Percentiles rank a stretch among this genome's conserved stretches.
Conservation (phyloP, 495 filamentous ascomycete genomes). For the Cercophora newfieldiana region DNA sequence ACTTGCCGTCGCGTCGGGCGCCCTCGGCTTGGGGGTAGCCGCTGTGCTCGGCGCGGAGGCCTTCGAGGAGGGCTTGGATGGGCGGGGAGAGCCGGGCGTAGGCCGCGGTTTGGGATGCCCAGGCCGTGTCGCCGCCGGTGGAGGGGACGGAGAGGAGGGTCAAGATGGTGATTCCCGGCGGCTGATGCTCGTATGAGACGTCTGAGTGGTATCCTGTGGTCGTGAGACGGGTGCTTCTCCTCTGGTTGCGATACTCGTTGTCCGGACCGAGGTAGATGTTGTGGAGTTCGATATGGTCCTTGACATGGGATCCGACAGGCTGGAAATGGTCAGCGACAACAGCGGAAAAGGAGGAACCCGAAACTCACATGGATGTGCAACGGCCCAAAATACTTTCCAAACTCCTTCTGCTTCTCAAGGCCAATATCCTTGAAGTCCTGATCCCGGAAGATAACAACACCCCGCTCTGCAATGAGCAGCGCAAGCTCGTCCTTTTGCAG, state of each 20-base stretch:
- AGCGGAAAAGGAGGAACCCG: neutral
- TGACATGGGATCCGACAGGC: slow-evolving; percentile 48
- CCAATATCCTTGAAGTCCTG: slow-evolving; percentile 66
- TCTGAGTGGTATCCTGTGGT: slow-evolving; percentile 44
- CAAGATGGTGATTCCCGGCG: slow-evolving; percentile 74
- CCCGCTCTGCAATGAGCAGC: slow-evolving; percentile 66
- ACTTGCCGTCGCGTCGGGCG: slow-evolving; percentile 58
- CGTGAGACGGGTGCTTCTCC: slow-evolving; percentile 49
- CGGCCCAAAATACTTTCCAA: slow-evolving; percentile 66
- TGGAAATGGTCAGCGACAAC: slow-evolving; percentile 11
- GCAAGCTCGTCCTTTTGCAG: slow-evolving; percentile 75
- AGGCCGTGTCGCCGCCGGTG: slow-evolving; percentile 75
- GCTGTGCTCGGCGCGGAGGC: slow-evolving; percentile 69
- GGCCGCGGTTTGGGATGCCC: slow-evolving; percentile 72
- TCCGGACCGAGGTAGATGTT: slow-evolving; percentile 52
- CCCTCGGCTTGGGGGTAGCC: slow-evolving; percentile 70
- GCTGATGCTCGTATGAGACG: slow-evolving; percentile 74
- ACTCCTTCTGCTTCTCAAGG: slow-evolving; percentile 60
- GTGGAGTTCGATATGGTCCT: slow-evolving; percentile 45
- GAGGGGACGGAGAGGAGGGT: slow-evolving; percentile 69
- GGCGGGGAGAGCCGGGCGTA: slow-evolving; percentile 67
- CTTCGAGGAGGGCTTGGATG: slow-evolving; percentile 72
- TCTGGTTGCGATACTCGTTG: slow-evolving; percentile 46
- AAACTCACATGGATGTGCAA: slow-evolving; percentile 60
- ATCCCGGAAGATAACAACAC: slow-evolving; percentile 71